phyloP scores from a whole-genome alignment of 768 basidiomycete genomes.

The Amanita thiersii region DNA sequence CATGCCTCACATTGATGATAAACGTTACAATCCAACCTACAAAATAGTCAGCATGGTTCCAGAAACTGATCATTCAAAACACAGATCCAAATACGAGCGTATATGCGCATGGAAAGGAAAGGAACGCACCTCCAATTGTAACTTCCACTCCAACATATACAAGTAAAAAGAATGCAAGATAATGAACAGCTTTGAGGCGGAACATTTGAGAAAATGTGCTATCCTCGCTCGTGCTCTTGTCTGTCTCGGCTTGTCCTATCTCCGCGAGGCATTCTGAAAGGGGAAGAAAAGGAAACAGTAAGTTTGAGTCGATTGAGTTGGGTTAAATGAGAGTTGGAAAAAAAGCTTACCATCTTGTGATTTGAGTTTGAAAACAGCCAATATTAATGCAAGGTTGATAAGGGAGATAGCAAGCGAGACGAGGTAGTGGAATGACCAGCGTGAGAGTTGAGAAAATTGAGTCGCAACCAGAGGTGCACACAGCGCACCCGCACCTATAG shows the following conservation, averaged over 20 bases:
- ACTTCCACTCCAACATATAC: conserved; percentile 70
- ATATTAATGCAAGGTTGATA: conserved; percentile 43
- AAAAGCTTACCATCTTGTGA: conserved; percentile 51
- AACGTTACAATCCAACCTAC: conserved; percentile 70
- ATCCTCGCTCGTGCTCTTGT: conserved; percentile 26
- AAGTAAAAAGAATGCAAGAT: conserved; percentile 54
- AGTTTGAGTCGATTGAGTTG: neutral
- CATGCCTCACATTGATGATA: conserved; percentile 26
- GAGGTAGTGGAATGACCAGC: conserved; percentile 79
- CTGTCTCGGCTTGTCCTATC: conserved; percentile 40
- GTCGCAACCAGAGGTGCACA: conserved; percentile 72
- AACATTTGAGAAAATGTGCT: conserved; percentile 46
- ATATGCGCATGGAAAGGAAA: neutral
- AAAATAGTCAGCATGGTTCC: neutral
- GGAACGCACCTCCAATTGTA: conserved; percentile 35
- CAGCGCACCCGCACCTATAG: conserved; percentile 55
- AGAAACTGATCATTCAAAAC: too few species aligned
- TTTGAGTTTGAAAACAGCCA: conserved; percentile 58
- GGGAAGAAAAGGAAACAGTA: neutral
- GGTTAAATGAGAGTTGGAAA: neutral
- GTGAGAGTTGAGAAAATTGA: conserved; percentile 57
- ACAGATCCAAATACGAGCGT: too few species aligned
- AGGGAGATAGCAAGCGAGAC: conserved; percentile 60
- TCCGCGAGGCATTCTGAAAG: conserved; percentile 41
- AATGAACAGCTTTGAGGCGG: conserved; percentile 43